Conservation (phyloP, 2,329 filamentous ascomycete species). For the Pseudogymnoascus sp. region DNA sequence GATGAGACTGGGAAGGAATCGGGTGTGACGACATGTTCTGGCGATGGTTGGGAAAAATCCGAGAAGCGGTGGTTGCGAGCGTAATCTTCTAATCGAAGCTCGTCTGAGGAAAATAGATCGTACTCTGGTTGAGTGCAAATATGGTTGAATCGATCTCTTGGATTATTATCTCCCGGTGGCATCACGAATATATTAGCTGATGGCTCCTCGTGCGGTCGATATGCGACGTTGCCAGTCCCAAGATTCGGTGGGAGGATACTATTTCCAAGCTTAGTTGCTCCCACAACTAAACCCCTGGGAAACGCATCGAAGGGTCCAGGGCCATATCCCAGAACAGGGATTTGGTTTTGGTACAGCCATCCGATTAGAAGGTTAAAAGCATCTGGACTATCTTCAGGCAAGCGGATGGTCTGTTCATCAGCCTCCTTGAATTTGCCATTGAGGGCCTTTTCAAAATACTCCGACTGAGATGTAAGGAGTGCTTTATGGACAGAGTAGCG, state of each 20-base stretch:
- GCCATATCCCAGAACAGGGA: background rate
- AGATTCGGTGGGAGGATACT: background rate
- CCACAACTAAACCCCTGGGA: background rate
- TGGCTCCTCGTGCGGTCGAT: background rate
- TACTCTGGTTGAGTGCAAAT: background rate
- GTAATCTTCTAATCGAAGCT: constrained; percentile 1
- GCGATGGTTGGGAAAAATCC: background rate
- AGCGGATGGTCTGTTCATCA: constrained; percentile 14
- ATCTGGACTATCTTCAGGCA: constrained; percentile 16
- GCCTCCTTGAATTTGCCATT: constrained; percentile 19
- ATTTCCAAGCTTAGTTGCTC: background rate
- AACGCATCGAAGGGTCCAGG: background rate
- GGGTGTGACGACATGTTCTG: background rate
- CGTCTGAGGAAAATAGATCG: background rate
- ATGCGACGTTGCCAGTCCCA: background rate
- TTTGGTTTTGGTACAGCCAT: constrained; percentile 18
- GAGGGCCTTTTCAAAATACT: constrained; percentile 21
- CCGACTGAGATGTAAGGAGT: constrained; percentile 19
- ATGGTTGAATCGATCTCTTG: background rate
- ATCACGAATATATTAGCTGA: background rate
- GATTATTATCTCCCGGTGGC: background rate
- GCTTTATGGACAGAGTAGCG: constrained; percentile 21
- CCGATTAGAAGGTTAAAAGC: constrained; percentile 17
- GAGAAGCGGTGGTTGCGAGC: constrained; percentile 1
- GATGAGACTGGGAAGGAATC: background rate